Conservation (phyloP, 179 eudicot species). For the Corrigiola litoralis region DNA sequence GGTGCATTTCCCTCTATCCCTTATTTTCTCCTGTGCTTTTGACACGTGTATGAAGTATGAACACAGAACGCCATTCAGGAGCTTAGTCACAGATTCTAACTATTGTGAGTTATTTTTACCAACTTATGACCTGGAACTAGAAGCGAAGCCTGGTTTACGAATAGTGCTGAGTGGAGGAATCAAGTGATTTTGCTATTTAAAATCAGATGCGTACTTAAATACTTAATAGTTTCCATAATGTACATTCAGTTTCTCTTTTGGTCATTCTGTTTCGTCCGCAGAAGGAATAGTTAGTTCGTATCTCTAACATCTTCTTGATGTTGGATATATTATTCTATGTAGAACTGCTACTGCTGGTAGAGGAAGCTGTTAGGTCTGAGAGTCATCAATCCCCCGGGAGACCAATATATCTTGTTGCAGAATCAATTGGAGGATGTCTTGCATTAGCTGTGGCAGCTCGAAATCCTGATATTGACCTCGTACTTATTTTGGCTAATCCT, state of each 20-base stretch:
- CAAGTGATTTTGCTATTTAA: not conserved
- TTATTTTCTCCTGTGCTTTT: not conserved
- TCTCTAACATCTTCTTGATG: not conserved
- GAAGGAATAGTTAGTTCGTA: not conserved
- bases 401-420: constrained; percentile 81
- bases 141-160: not conserved
- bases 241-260: not conserved
- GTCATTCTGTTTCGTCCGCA: not conserved
- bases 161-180: not conserved
- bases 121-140: not conserved
- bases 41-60: not conserved
- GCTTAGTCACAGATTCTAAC: not conserved
- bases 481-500: constrained; percentile 73
- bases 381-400: constrained; percentile 37
- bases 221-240: no score
- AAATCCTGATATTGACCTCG: constrained; percentile 61
- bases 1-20: constrained; percentile 33
- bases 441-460: constrained; percentile 79
- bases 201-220: no score
- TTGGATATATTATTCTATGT: constrained; percentile 13
- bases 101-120: not conserved
- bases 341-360: constrained; percentile 67
- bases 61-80: not conserved
- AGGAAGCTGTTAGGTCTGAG: constrained; percentile 52
- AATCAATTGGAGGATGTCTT: constrained; percentile 76